Evolutionary conservation across 805 yeast genomes (phyloP).

Genomic region (Candida boleticola): DNA sequence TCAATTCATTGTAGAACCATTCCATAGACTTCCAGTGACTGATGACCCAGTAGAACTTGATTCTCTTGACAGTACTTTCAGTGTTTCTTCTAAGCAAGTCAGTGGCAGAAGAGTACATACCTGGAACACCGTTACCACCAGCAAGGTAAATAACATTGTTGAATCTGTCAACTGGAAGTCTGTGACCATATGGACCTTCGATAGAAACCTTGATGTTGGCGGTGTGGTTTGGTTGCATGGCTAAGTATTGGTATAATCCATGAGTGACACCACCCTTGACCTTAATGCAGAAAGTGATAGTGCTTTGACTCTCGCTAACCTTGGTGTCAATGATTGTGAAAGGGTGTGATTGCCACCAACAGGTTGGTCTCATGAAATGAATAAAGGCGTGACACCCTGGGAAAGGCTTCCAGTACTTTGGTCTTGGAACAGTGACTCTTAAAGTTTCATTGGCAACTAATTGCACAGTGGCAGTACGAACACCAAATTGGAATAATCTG

Average conservation of each 20-base stretch:
- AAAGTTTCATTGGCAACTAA: slow-evolving; percentile 46
- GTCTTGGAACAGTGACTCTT: slow-evolving; percentile 46
- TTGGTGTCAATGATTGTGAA: slow-evolving; percentile 33
- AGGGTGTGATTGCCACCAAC: slow-evolving; percentile 48
- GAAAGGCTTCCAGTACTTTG: slow-evolving; percentile 43
- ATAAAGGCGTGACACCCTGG: slow-evolving; percentile 41
- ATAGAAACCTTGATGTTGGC: slow-evolving; percentile 29
- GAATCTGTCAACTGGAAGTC: slow-evolving; percentile 28
- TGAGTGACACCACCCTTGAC: slow-evolving; percentile 40
- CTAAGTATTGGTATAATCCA: slow-evolving; percentile 32
- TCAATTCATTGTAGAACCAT: slow-evolving; percentile 28
- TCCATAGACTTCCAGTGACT: slow-evolving; percentile 28
- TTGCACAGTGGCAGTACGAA: slow-evolving; percentile 34
- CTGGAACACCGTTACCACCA: slow-evolving; percentile 45
- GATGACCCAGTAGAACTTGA: slow-evolving; percentile 27
- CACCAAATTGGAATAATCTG: slow-evolving; percentile 35
- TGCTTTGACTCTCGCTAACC: slow-evolving; percentile 12
- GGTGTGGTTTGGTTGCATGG: slow-evolving; percentile 29
- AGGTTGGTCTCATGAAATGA: slow-evolving; percentile 36
- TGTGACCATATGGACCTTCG: slow-evolving; percentile 42
- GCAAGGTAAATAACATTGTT: slow-evolving; percentile 26
- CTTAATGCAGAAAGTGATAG: slow-evolving; percentile 43
- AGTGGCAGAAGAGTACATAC: slow-evolving; percentile 31
- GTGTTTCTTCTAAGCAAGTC: slow-evolving; percentile 17
- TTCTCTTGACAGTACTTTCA: slow-evolving; percentile 3